Base-by-base conservation (phyloP, 768 basidiomycete species). In the Phaeotremella fagi region DNA sequence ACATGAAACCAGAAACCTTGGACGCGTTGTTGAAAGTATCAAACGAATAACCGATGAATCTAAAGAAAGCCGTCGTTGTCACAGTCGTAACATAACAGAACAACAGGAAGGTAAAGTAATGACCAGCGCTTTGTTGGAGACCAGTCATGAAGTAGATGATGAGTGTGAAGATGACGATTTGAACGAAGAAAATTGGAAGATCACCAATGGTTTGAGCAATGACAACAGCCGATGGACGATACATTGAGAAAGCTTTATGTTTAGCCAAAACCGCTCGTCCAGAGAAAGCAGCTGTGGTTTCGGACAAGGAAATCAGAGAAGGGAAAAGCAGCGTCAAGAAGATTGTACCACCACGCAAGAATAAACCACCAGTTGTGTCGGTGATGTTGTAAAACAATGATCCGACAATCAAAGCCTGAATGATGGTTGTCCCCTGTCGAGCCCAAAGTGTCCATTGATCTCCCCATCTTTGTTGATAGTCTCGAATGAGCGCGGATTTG, bases 341-440 rank as follows among this genome's bases (percentile, higher is more conserved):
- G 18, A 90, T 76, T 22, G 85, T 78, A 74, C 87, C 83, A 35
- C 86, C 86, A 18, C 87, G 81, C n/a, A 84, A 83, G 77, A 86
- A 88, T 66, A 81, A 84, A 11, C 81, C 82, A 14, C 77, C 71
- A 0, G 86, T 86, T 7, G 76, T 75, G 15, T 81, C 75, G 0
- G 80, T 77, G 28, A 83, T 73, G 7, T 79, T 76, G 52, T 82
- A 77, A 77, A 86, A 89, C 25, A 86, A 80, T 0, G 82, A 82
- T 24, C 86, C 85, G 46, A 84, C 78, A 48, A 81, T 78, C 44
- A 79, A 63, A 33, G 79, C 78, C 57, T 82, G 80, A 28, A 75
- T 56, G 41, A 72, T 45, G 12, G 69, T 67, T 11, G 66, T 71
- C 5, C 52, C 66, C 43, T 70, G 65, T 46, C 68, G 58, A n/a